Evolutionary conservation across 345 rosid species (phyloP), one percentile per base, ranked within the genome.

Genomic region (Citropsis articulata): DNA sequence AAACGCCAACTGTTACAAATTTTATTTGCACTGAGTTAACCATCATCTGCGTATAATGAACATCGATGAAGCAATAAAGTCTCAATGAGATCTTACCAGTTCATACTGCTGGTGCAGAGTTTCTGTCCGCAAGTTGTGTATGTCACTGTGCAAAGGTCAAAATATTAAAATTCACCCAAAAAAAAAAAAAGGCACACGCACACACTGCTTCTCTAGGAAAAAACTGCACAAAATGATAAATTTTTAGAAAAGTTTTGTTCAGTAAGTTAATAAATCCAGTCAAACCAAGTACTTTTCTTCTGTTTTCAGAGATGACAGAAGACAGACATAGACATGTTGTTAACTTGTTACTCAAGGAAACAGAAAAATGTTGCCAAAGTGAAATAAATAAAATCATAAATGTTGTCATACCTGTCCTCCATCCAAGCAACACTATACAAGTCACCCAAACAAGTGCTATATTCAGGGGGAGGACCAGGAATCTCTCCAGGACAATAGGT

Each of bases 401-500:
- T 22, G 13, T 71, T 74, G 24, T 72, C 79, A 68, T 86, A 94
- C 99, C 98, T 91, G 73, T 94, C 98, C 86, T 97, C 99, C 98
- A 97, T 97, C 99, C 98, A 93, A 73, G 98, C 92, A 79, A 94
- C 88, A 78, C 99, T 97, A 78, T 94, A 97, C 77, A 97, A 85
- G 91, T 94, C 99, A 69, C 99, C 99, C 84, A 97, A 86, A 85
- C 99, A 97, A 78, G 98, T 97, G 42, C 91, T 94, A 71, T 91
- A 97, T 82, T 94, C 97, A 3, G 91, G 90, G 9, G 98, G 99
- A 84, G 94, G 93, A 79, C 96, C 87, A 75, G 98, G 98, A 77
- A 80, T 62, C 75, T 94, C 98, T 81, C 97, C 98, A 24, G 99
- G 99, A 75, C 99, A 97, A 83, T 97, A 94, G 66, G 99, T 93